These are phyloP conservation scores for Pholiota microspora DNA, from an alignment of 768 basidiomycete genomes.

Conservation along the genomic window DNA sequence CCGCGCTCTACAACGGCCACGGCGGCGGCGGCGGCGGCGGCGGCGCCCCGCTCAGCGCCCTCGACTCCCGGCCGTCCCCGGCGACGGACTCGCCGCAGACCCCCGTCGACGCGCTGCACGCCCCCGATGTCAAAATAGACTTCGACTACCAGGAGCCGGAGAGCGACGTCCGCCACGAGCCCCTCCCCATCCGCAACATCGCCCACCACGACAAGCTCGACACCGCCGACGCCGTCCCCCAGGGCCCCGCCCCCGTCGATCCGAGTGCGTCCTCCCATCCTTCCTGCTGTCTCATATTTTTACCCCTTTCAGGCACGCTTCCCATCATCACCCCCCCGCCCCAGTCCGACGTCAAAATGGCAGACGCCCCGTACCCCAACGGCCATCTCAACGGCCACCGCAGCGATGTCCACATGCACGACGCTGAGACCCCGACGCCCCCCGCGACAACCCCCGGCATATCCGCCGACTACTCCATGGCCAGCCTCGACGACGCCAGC, in stretches of 20 bases:
- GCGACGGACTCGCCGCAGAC: constrained; percentile 56
- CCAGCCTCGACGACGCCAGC: constrained; percentile 29
- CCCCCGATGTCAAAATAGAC: constrained; percentile 60
- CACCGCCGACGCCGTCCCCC: constrained; percentile 42
- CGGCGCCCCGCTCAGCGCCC: constrained; percentile 29
- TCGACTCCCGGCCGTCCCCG: constrained; percentile 35
- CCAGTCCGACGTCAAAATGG: constrained; percentile 57
- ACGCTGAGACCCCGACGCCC: constrained; percentile 35
- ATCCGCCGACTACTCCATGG: constrained; percentile 38
- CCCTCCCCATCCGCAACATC: constrained; percentile 45
- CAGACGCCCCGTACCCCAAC: constrained; percentile 34
- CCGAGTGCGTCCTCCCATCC: constrained; percentile 41
- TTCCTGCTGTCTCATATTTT: constrained; percentile 12
- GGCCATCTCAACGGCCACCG: constrained; percentile 25
- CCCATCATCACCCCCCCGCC: constrained; percentile 43
- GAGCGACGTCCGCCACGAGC: constrained; percentile 66
- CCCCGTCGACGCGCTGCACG: constrained; percentile 49
- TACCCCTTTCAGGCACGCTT: constrained; percentile 36
- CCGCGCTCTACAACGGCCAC: constrained; percentile 38
- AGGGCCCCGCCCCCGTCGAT: constrained; percentile 43
- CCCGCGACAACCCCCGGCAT: constrained; percentile 38
- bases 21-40: constrained; percentile 32
- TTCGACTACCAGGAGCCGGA: constrained; percentile 62
- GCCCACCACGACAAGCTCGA: constrained; percentile 37
- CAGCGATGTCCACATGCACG: constrained; percentile 40